These are phyloP conservation scores for Globisporangium lucens DNA, from an alignment of 352 stramenopile species.

Conservation along the genomic window DNA sequence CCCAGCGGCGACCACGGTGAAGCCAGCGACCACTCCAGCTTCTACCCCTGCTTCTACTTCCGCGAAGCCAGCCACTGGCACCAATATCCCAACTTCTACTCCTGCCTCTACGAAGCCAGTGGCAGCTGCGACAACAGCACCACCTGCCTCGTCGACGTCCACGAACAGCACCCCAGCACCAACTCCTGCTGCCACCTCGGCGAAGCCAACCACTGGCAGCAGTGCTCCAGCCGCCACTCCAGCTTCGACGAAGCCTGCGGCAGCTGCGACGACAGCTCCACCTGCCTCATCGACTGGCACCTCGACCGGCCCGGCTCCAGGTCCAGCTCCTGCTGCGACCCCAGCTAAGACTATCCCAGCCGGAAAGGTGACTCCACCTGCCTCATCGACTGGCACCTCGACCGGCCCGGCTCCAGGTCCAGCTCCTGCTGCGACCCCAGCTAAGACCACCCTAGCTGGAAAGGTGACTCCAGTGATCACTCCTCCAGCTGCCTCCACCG, in stretches of 20 bases:
- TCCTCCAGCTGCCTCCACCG: background rate
- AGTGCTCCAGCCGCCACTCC: constrained; percentile 3
- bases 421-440: constrained; percentile 4
- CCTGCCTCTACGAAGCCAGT: background rate
- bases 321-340: background rate
- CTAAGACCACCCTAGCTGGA: background rate
- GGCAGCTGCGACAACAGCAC: background rate
- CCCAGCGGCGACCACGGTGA: constrained; percentile 2
- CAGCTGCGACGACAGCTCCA: background rate
- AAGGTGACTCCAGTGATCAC: background rate
- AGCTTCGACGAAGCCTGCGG: background rate
- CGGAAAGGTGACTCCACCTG: background rate
- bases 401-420: background rate
- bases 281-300: background rate
- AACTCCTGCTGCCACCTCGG: background rate
- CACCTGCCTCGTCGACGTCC: background rate
- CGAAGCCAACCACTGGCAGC: constrained; percentile 3
- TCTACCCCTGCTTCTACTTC: constrained; percentile 6
- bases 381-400: background rate
- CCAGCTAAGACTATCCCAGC: background rate
- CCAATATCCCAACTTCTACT: background rate
- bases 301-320: background rate
- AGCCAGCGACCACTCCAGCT: constrained; percentile 4
- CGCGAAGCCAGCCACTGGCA: constrained; percentile 4
- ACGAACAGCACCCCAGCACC: background rate